Evolutionary conservation across 2,329 filamentous ascomycete genomes (phyloP).

Genomic region (Xylariaceae sp.): DNA sequence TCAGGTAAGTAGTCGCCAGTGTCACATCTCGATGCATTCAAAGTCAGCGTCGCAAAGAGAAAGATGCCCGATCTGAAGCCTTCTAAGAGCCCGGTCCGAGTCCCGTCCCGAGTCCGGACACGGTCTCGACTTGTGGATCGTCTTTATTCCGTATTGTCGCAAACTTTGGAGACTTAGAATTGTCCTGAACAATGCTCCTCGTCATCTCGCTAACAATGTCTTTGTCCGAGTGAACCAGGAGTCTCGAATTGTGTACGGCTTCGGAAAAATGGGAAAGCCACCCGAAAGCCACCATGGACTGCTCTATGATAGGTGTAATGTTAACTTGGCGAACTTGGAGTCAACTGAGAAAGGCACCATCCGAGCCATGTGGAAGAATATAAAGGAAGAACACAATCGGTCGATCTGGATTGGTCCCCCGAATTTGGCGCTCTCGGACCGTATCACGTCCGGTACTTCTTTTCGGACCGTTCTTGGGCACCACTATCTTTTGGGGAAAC

Average conservation of each 20-base stretch:
- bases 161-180: not conserved
- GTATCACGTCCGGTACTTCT: slow-evolving; percentile 14
- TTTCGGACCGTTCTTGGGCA: slow-evolving; percentile 19
- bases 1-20: not conserved
- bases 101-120: slow-evolving; percentile 6
- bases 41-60: not conserved
- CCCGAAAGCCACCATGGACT: not conserved
- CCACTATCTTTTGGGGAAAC: not conserved
- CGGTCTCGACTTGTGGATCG: not conserved
- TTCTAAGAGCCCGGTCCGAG: slow-evolving; percentile 1
- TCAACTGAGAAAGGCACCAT: not conserved
- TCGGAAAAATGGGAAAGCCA: not conserved
- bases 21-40: not conserved
- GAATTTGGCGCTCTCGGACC: slow-evolving; percentile 8
- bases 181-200: not conserved
- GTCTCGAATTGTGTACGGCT: not conserved
- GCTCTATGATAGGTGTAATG: not conserved
- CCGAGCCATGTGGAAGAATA: not conserved
- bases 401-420: not conserved
- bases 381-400: not conserved
- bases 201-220: not conserved
- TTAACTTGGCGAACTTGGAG: not conserved
- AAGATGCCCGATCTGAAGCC: slow-evolving; percentile 11
- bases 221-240: not conserved
- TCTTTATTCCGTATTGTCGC: not conserved